A percentile compares a stretch with the other conserved stretches of the same genome.
Conservation (phyloP, 768 basidiomycete species). For the Nevesoporus exiguus region DNA sequence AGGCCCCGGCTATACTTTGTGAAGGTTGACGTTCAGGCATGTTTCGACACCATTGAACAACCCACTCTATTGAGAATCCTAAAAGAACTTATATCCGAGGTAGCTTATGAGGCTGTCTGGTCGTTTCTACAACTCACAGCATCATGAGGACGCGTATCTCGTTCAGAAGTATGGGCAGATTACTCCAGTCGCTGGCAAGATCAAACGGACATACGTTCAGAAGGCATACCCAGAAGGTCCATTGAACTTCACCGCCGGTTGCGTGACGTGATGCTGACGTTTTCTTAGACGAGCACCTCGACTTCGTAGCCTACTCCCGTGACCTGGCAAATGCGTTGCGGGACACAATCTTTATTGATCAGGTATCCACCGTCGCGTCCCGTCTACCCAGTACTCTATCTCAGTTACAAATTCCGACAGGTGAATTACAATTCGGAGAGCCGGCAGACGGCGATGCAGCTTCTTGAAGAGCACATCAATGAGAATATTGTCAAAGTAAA, state of each 20-base stretch:
- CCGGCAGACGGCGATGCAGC: conserved; percentile 57
- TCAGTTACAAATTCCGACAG: conserved; percentile 23
- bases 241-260: neutral
- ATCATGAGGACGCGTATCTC: conserved; percentile 63
- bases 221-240: conserved; percentile 68
- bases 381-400: neutral
- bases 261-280: neutral
- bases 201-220: conserved; percentile 53
- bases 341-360: conserved; percentile 83
- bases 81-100: conserved; percentile 68
- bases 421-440: conserved; percentile 52
- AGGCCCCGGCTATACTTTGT: conserved; percentile 93
- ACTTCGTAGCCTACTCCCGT: conserved; percentile 69
- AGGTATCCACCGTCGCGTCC: conserved; percentile 40
- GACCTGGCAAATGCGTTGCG: conserved; percentile 63
- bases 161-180: conserved; percentile 70
- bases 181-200: conserved; percentile 49
- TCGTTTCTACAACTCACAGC: neutral
- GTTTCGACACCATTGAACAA: conserved; percentile 96
- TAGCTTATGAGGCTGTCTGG: conserved; percentile 20
- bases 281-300: conserved; percentile 63
- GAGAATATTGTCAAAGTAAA: conserved; percentile 90
- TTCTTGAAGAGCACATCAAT: conserved; percentile 86
- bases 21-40: conserved; percentile 93
- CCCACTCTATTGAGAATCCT: conserved; percentile 77